Conservation (phyloP, 345 rosid species). For the Alliaria petiolata region DNA sequence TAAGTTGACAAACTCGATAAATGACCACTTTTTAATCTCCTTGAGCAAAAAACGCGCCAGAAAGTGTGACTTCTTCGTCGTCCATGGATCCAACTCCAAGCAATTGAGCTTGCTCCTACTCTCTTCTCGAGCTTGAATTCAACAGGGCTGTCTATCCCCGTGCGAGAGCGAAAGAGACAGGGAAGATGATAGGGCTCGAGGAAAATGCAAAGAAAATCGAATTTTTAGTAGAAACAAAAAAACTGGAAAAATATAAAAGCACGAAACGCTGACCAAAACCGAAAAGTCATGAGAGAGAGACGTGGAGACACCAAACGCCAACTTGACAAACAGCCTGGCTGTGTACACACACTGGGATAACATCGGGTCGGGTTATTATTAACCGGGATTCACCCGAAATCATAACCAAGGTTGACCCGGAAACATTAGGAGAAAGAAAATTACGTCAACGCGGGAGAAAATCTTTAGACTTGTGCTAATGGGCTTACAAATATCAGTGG, state of each 20-base stretch:
- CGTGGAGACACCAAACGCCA: conserved; percentile 39
- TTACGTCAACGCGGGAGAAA: background rate
- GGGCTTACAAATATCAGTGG: background rate
- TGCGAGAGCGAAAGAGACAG: conserved; percentile 17
- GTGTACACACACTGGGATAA: conserved; percentile 5
- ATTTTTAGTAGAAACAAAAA: background rate
- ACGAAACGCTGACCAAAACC: conserved; percentile 26
- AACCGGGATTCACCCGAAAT: background rate
- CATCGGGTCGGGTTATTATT: background rate
- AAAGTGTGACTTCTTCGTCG: conserved; percentile 12
- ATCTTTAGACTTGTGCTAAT: background rate
- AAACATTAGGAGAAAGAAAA: background rate
- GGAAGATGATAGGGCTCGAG: conserved; percentile 9
- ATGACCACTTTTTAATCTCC: background rate
- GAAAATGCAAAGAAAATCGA: background rate
- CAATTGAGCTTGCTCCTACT: background rate
- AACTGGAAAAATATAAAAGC: background rate
- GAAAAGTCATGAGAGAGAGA: conserved; percentile 30
- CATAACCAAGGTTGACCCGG: background rate
- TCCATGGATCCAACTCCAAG: conserved; percentile 15
- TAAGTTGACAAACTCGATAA: background rate
- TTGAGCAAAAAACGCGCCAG: conserved; percentile 7
- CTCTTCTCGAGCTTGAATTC: conserved; percentile 3
- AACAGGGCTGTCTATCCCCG: background rate
- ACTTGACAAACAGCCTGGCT: conserved; percentile 30